Percentiles rank a stretch among this genome's conserved stretches.
Conservation (phyloP, 2,329 filamentous ascomycete genomes). For the Aulographum hederae region DNA sequence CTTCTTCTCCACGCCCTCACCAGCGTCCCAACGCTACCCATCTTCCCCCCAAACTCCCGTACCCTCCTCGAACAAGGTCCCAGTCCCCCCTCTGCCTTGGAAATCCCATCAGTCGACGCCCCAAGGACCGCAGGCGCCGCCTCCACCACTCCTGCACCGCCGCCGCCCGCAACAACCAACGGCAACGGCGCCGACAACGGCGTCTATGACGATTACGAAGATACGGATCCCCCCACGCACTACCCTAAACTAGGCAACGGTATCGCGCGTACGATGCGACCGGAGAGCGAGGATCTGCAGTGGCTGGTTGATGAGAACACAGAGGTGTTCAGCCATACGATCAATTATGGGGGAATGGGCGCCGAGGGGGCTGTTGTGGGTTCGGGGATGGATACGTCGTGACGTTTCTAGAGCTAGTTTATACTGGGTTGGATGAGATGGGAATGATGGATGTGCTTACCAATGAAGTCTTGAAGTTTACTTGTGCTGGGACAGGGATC, state of each 20-base stretch:
- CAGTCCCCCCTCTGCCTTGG: too few relatives aligned
- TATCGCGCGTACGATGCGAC: slow-evolving; percentile 30
- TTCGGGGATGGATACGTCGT: not conserved
- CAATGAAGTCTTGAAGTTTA: too few relatives aligned
- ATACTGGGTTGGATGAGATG: too few relatives aligned
- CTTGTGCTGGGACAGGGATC: not conserved
- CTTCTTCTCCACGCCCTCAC: slow-evolving; percentile 44
- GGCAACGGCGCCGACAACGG: too few relatives aligned
- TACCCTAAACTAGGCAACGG: slow-evolving; percentile 47
- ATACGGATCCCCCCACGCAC: slow-evolving; percentile 32
- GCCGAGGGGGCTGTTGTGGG: not conserved
- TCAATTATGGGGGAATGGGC: slow-evolving; percentile 1
- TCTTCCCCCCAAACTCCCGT: slow-evolving; percentile 33
- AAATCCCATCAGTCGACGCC: too few relatives aligned
- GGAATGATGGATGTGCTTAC: too few relatives aligned
- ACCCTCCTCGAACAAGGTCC: slow-evolving; percentile 9
- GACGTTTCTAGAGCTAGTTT: too few relatives aligned
- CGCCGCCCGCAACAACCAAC: too few relatives aligned
- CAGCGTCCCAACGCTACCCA: slow-evolving; percentile 43
- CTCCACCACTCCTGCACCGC: too few relatives aligned
- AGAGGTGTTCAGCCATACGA: slow-evolving; percentile 35
- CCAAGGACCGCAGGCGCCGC: too few relatives aligned
- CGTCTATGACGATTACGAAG: slow-evolving; percentile 36
- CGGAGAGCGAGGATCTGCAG: slow-evolving; percentile 39
- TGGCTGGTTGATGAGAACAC: slow-evolving; percentile 42